Percentiles rank a stretch among this genome's conserved stretches.
These are phyloP conservation scores for Beauveria bassiana DNA, from an alignment of 2,329 filamentous ascomycete species.

Conservation along the genomic window DNA sequence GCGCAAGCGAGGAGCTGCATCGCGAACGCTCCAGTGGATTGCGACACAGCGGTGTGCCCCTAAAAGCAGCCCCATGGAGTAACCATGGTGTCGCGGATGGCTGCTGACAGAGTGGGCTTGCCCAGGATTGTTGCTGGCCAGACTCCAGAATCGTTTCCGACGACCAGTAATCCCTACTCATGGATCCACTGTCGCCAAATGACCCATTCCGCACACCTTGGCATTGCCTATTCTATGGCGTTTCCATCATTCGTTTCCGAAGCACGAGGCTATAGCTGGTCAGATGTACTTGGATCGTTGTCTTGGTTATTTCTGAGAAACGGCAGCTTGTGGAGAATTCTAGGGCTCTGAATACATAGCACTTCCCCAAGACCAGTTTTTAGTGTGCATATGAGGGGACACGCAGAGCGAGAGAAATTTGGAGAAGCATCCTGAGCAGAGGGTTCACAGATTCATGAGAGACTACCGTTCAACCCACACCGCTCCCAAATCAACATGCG, in stretches of 20 bases:
- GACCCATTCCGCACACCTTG: neutral
- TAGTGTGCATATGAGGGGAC: too few relatives aligned
- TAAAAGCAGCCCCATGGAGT: conserved; percentile 1
- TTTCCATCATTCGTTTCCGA: neutral
- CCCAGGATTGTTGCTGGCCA: neutral
- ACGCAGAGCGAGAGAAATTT: too few relatives aligned
- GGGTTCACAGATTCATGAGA: too few relatives aligned
- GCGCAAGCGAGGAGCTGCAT: neutral
- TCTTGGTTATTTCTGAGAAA: neutral
- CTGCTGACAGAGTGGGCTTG: conserved; percentile 3
- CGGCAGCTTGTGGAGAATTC: too few relatives aligned
- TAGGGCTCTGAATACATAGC: too few relatives aligned
- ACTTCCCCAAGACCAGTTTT: too few relatives aligned
- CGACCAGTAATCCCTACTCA: neutral
- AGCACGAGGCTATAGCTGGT: neutral
- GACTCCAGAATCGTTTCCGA: neutral
- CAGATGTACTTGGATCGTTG: neutral
- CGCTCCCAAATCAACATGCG: too few relatives aligned
- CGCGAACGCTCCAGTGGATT: neutral
- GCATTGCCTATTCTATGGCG: neutral
- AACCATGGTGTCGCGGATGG: neutral
- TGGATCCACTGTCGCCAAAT: neutral
- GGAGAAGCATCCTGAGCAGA: too few relatives aligned
- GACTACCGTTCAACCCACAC: too few relatives aligned
- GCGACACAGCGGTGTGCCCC: neutral